Conservation (phyloP, 129 eudicot genomes). For the Flaveria bidentis region DNA sequence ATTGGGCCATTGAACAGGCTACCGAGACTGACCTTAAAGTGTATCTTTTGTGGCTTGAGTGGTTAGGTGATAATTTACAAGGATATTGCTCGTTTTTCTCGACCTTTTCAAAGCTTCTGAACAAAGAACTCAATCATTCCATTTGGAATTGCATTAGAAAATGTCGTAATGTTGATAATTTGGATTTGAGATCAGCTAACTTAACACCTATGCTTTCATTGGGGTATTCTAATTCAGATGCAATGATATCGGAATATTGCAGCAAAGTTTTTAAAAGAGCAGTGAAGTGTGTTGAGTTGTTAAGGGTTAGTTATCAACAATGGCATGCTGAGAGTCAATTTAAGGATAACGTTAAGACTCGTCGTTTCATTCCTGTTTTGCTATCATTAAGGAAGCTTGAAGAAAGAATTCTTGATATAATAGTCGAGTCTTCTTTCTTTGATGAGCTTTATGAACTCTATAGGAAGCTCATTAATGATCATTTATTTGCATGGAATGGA, state of each 20-base stretch:
- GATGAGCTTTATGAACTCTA: slow-evolving; percentile 53
- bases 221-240: slow-evolving; percentile 42
- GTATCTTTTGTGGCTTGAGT: slow-evolving; percentile 67
- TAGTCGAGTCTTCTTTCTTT: slow-evolving; percentile 62
- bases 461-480: slow-evolving; percentile 64
- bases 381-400: slow-evolving; percentile 54
- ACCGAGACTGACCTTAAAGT: slow-evolving; percentile 56
- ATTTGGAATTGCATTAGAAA: slow-evolving; percentile 60
- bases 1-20: slow-evolving; percentile 89
- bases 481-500: slow-evolving; percentile 65
- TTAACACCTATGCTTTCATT: slow-evolving; percentile 64
- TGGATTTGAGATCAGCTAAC: slow-evolving; percentile 14
- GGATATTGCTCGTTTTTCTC: slow-evolving; percentile 52
- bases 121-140: slow-evolving; percentile 61
- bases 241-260: slow-evolving; percentile 23
- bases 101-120: slow-evolving; percentile 42
- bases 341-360: slow-evolving; percentile 30
- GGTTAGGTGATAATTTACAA: slow-evolving; percentile 56
- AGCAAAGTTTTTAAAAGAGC: slow-evolving; percentile 47
- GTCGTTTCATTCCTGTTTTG: slow-evolving; percentile 46
- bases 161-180: slow-evolving; percentile 25
- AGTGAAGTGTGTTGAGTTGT: slow-evolving; percentile 46
- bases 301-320: slow-evolving; percentile 75
- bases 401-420: slow-evolving; percentile 59
- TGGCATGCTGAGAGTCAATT: slow-evolving; percentile 61